Evolutionary conservation across 805 yeast species (phyloP).

Genomic region (Yamadazyma phyllophila): DNA sequence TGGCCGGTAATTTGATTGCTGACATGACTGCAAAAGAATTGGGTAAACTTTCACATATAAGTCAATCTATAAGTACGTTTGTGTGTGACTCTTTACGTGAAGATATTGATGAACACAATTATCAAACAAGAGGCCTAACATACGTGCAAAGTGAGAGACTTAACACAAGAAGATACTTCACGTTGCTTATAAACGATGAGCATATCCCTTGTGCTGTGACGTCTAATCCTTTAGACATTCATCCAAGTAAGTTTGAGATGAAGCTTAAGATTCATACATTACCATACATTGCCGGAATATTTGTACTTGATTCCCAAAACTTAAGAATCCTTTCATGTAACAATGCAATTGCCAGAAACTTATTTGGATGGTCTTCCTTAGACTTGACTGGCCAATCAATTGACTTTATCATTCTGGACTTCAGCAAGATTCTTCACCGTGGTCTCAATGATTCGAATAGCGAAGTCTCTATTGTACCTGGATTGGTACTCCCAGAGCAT

Average conservation of each 20-base stretch:
- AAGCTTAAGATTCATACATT: conserved; percentile 70
- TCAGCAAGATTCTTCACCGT: conserved; percentile 43
- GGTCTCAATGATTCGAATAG: conserved; percentile 33
- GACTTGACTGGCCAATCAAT: conserved; percentile 42
- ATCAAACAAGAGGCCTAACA: conserved; percentile 8
- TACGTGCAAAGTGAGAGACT: conserved; percentile 27
- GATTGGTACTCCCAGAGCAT: conserved; percentile 88
- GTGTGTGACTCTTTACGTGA: neutral
- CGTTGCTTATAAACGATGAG: conserved; percentile 43
- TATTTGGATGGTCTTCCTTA: conserved; percentile 67
- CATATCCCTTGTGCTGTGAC: conserved; percentile 75
- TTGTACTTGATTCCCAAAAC: conserved; percentile 56
- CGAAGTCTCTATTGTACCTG: conserved; percentile 41
- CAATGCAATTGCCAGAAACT: conserved; percentile 70
- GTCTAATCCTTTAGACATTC: conserved; percentile 53
- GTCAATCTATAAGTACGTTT: conserved; percentile 23
- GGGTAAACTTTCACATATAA: conserved; percentile 22
- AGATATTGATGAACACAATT: conserved; percentile 16
- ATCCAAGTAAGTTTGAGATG: conserved; percentile 39
- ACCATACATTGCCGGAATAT: conserved; percentile 86
- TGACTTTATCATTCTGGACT: conserved; percentile 61
- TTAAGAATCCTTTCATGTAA: conserved; percentile 68
- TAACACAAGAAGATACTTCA: conserved; percentile 62
- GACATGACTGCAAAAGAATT: conserved; percentile 10
- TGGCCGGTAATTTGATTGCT: conserved; percentile 33